phyloP scores from a whole-genome alignment of 805 yeast genomes.

The Starmerella sirachaensis region DNA sequence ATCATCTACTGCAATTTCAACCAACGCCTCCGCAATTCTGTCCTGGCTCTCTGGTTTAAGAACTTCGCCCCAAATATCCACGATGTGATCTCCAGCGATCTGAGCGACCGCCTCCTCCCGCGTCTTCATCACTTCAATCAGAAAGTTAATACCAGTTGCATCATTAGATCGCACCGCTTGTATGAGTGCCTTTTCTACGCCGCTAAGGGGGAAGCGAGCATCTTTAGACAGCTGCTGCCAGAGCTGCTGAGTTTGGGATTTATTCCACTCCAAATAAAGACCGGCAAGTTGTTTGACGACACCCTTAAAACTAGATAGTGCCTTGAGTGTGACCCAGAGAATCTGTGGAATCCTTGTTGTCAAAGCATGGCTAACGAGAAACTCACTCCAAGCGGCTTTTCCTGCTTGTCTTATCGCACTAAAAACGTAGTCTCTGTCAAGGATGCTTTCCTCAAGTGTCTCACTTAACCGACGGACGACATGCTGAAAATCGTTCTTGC shows the following conservation, averaged over 20 bases:
- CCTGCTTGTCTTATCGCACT: conserved; percentile 26
- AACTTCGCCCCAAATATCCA: conserved; percentile 39
- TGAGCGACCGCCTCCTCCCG: conserved; percentile 31
- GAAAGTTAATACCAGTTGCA: conserved; percentile 49
- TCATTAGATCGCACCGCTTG: conserved; percentile 54
- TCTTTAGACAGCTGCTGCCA: conserved; percentile 15
- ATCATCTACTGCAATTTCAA: conserved; percentile 42
- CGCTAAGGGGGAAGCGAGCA: conserved; percentile 33
- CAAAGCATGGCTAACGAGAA: conserved; percentile 22
- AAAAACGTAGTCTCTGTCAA: conserved; percentile 41
- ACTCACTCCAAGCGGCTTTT: conserved; percentile 24
- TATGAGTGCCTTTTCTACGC: conserved; percentile 47
- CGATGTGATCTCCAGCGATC: conserved; percentile 39
- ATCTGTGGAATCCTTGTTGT: conserved; percentile 41
- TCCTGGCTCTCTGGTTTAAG: conserved; percentile 49
- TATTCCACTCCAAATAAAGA: conserved; percentile 37
- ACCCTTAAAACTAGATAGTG: conserved; percentile 33
- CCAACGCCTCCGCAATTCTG: conserved; percentile 44
- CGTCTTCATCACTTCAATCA: conserved; percentile 38
- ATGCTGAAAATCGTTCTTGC: conserved; percentile 50
- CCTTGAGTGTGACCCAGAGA: conserved; percentile 40
- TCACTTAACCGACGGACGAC: conserved; percentile 34
- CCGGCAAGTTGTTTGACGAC: conserved; percentile 33
- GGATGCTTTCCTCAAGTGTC: conserved; percentile 33
- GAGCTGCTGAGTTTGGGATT: conserved; percentile 16